Evolutionary conservation across 2,329 filamentous ascomycete genomes (phyloP), one percentile per base, ranked within the genome.

Genomic region (Beauveria scarabaeidicola): DNA sequence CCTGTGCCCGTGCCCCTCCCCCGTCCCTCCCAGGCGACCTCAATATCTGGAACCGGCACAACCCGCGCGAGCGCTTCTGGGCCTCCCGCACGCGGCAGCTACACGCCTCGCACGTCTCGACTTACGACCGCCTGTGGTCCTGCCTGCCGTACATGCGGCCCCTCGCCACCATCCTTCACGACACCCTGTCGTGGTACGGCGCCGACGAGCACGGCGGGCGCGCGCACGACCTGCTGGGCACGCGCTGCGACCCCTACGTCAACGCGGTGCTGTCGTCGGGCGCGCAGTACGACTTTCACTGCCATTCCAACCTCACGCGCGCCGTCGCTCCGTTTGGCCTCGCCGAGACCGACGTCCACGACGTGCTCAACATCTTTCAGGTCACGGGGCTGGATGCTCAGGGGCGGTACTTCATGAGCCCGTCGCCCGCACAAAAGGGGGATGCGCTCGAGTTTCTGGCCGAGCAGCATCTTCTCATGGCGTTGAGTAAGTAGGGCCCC

Each of bases 351-450:
- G 89, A 94, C 68, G 84, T 94, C 1, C 90, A 95, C 67, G 90
- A 95, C 69, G 90, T 95, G 0, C 78, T 95, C 58, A 95, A 95
- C 67, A 78, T 95, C 3, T 94, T 95, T 69, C 90, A 95, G 70
- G 89, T 92, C 7, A 94, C 90, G 0, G 89, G 90, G 0, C 69
- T 94, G 51, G 87, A 94, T 66, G 77, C 81, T 57, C 68, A 86
- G 61, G 89, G 88, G 0, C 81, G 84, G 56, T 93, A 92, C 65
- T 92, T 90, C 62, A 95, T 95, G 81, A 84, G 79, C 60, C 79
- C 83, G 0, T 82, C 78, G 60, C 83, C 83, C 0, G 83, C 83
- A 0, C 69, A 74, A 58, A 65, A 71, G 7, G 81, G 78, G 0
- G 83, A 86, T 61, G 84, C 80, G 59, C 82, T 93, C 60, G 88